Evolutionary conservation across 352 stramenopile genomes (phyloP).

Genomic region (Aphanomyces stellatus): DNA sequence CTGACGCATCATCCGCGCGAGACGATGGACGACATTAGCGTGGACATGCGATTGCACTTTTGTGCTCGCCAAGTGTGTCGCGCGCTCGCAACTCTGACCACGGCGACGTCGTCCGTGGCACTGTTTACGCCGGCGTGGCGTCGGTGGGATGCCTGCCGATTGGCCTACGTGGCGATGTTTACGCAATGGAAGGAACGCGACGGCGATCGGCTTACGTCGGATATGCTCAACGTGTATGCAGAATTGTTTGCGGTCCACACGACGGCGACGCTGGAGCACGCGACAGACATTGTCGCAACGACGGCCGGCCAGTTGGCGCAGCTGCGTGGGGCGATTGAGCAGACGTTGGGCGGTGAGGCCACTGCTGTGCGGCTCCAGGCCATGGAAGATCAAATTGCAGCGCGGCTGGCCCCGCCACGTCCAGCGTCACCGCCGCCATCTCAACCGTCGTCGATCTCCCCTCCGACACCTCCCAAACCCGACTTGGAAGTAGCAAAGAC

Average conservation of each 20-base stretch:
- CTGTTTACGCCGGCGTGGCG: slow-evolving; percentile 1
- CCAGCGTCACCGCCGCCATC: background rate
- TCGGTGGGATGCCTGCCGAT: slow-evolving; percentile 1
- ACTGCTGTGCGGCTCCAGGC: background rate
- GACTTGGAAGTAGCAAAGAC: slow-evolving; percentile 21
- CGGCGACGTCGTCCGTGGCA: background rate
- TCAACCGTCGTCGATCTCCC: too few relatives aligned
- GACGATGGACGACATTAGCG: slow-evolving; percentile 51
- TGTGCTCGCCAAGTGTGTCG: background rate
- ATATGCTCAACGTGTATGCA: slow-evolving; percentile 12
- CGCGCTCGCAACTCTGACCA: background rate
- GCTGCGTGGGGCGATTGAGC: background rate
- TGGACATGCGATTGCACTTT: background rate
- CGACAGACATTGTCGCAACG: background rate
- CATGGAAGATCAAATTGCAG: slow-evolving; percentile 5
- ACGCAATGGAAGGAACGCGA: slow-evolving; percentile 4
- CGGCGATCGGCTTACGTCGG: background rate
- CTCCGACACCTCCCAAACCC: slow-evolving; percentile 22
- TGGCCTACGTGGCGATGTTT: slow-evolving; percentile 3
- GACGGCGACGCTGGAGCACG: background rate
- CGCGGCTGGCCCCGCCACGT: background rate
- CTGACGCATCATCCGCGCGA: slow-evolving; percentile 50
- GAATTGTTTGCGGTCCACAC: slow-evolving; percentile 6
- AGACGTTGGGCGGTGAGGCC: background rate
- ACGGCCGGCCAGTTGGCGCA: background rate